phyloP scores from a whole-genome alignment of 352 stramenopile species.

The Phytophthora pluvialis region DNA sequence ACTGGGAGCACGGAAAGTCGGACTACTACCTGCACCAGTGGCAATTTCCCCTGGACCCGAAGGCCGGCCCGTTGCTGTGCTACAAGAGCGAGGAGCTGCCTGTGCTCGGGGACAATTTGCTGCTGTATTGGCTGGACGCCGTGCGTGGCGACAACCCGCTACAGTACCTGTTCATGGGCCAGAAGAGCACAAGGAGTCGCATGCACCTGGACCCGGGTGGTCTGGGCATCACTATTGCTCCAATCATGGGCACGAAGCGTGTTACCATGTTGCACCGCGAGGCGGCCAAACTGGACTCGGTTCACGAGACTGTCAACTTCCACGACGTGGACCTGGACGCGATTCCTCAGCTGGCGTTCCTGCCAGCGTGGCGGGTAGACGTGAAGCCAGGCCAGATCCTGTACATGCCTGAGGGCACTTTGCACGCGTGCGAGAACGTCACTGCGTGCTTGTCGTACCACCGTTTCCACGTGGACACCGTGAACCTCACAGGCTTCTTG shows the following conservation, averaged over 20 bases:
- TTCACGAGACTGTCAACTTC: conserved; percentile 84
- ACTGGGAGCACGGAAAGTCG: conserved; percentile 78
- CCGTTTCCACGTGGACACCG: conserved; percentile 92
- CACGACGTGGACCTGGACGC: conserved; percentile 85
- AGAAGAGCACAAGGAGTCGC: conserved; percentile 86
- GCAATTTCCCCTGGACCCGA: conserved; percentile 92
- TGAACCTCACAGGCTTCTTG: conserved; percentile 93
- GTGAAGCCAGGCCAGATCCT: conserved; percentile 94
- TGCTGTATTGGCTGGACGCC: conserved; percentile 92
- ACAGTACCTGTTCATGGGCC: conserved; percentile 97
- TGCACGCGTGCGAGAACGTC: conserved; percentile 93
- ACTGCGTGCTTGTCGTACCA: conserved; percentile 95
- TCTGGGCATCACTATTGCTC: conserved; percentile 93
- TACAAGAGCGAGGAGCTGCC: conserved; percentile 88
- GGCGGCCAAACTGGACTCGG: conserved; percentile 83
- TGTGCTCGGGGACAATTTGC: conserved; percentile 92
- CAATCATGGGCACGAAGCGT: conserved; percentile 89
- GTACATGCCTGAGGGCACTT: conserved; percentile 93
- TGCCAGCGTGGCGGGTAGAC: conserved; percentile 87
- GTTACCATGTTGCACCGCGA: conserved; percentile 79
- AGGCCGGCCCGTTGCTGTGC: conserved; percentile 76
- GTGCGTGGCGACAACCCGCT: conserved; percentile 90
- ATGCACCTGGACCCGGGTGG: conserved; percentile 93
- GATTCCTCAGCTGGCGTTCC: conserved; percentile 88
- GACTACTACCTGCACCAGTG: conserved; percentile 96